Conservation (phyloP, 768 basidiomycete species). For the Xerocomus brunneocitrinus region DNA sequence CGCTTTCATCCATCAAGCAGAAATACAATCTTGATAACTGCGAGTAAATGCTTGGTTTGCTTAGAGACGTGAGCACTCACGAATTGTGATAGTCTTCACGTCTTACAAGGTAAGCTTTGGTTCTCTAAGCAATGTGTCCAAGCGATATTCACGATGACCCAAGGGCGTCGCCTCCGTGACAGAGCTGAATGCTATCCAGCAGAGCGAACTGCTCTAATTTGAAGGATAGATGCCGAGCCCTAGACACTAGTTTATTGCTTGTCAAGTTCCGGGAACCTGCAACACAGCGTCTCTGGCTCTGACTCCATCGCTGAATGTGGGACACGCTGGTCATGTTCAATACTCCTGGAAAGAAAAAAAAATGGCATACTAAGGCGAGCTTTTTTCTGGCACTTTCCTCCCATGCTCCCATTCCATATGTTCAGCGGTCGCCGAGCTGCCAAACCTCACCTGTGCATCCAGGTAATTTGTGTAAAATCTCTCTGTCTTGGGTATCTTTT, state of each 20-base stretch:
- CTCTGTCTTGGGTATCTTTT: not conserved
- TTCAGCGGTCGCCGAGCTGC: not conserved
- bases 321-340: too few relatives aligned
- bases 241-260: too few relatives aligned
- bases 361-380: too few relatives aligned
- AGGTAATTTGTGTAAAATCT: not conserved
- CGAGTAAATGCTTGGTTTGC: not conserved
- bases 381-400: not conserved
- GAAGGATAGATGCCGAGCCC: too few relatives aligned
- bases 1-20: constrained; percentile 17
- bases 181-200: not conserved
- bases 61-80: not conserved
- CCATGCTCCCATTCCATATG: not conserved
- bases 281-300: too few relatives aligned
- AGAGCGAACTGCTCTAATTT: not conserved
- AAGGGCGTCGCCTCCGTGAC: not conserved
- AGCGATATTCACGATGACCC: not conserved
- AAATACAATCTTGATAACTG: constrained; percentile 21
- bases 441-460: not conserved
- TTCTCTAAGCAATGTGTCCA: not conserved
- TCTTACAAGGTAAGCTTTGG: constrained; percentile 13
- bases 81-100: constrained; percentile 11
- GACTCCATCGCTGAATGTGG: too few relatives aligned
- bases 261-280: too few relatives aligned
- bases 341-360: too few relatives aligned